Base-by-base conservation (phyloP, 2,329 filamentous ascomycete genomes). In the Cladobotryum mycophilum region DNA sequence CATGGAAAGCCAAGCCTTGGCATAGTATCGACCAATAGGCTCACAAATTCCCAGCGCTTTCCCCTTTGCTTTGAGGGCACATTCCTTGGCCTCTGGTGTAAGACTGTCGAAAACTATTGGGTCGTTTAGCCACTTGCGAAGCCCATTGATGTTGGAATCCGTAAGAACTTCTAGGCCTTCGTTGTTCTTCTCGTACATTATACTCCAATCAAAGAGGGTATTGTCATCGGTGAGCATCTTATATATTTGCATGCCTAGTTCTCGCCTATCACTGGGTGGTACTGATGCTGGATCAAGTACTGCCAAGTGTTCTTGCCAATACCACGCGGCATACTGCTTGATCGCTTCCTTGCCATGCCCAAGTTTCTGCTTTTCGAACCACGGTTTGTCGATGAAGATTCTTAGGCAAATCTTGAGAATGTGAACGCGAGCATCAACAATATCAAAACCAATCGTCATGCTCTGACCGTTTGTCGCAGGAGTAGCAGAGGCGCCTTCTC, bases 291-390 rank as follows among this genome's bases (percentile, higher is more conserved):
- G 62, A 37, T 71, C 64, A 13, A 73, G 57, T 0, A 61, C 63
- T 0, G 63, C 63, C 12, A 72, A 48, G 54, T 73, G 70, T 35
- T 73, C 70, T 45, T 71, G 70, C 70, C 70, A 73, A 50, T 73
- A 73, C 70, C 70, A 72, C 0, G 70, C 70, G 0, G 70, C 69
- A 35, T 73, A 73, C 41, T 70, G 66, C 50, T 60, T 67, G 17
- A 69, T 64, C 0, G 67, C 60, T 6, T 64, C 56, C 2, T 59
- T 60, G 0, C 64, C 63, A 14, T 55, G 48, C 0, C 61, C 59
- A 1, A 69, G 56, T 1, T 64, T 56, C 3, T 59, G 51, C 8
- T 53, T 57, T 3, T 61, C 54, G 33, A 69, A 69, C 56, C 62
- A 64, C 1, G 53, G 12, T 17, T 53, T 57, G 15, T 70, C 60